These are phyloP conservation scores for Crithidia bombi DNA, from an alignment of 208 protist genomes.

Conservation along the genomic window DNA sequence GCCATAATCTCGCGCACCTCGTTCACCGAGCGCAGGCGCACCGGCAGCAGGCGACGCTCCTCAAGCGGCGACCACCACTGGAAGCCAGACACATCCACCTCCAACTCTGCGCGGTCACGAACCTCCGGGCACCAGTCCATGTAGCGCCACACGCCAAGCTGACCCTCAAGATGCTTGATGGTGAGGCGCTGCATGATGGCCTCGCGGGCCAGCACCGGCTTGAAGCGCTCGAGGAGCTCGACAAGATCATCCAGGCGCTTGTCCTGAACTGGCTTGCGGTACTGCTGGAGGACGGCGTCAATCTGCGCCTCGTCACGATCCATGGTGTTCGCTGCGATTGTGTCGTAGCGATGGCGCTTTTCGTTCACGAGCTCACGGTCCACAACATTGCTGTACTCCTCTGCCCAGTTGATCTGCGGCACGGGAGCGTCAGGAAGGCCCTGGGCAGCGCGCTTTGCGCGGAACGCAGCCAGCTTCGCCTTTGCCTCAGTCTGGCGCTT, in stretches of 20 bases:
- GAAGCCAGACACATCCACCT: conserved; percentile 85
- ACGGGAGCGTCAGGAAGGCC: conserved; percentile 61
- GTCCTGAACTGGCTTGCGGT: conserved; percentile 84
- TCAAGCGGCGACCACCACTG: conserved; percentile 90
- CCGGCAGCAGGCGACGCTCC: conserved; percentile 84
- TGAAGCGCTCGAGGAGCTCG: conserved; percentile 91
- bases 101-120: conserved; percentile 90
- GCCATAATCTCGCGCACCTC: conserved; percentile 92
- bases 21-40: conserved; percentile 88
- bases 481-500: conserved; percentile 82
- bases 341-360: conserved; percentile 91
- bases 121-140: conserved; percentile 95
- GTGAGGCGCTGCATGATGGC: conserved; percentile 93
- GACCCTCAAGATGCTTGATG: conserved; percentile 93
- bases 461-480: conserved; percentile 75
- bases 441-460: conserved; percentile 65
- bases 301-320: conserved; percentile 88
- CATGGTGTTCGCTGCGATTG: conserved; percentile 70
- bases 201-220: conserved; percentile 92
- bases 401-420: conserved; percentile 77
- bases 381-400: conserved; percentile 76
- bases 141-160: conserved; percentile 93
- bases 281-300: conserved; percentile 85
- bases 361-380: conserved; percentile 90
- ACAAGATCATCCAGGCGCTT: conserved; percentile 89